Conservation (phyloP, 768 basidiomycete genomes). For the Mycena indigotica region DNA sequence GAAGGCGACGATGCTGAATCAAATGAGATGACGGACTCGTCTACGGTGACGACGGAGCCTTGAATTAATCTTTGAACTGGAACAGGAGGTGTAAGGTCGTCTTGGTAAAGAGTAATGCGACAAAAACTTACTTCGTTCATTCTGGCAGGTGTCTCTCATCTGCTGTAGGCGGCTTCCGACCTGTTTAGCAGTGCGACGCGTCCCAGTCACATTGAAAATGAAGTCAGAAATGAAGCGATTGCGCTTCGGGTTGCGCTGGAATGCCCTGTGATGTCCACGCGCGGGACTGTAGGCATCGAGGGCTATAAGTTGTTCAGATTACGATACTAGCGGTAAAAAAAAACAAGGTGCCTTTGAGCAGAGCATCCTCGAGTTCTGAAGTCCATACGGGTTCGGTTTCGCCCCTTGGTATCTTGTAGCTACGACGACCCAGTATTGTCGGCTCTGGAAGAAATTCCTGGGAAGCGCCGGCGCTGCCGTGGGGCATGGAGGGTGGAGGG, state of each 20-base stretch:
- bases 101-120: neutral
- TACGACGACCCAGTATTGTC: slow-evolving; percentile 44
- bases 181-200: slow-evolving; percentile 64
- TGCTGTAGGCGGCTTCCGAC: slow-evolving; percentile 73
- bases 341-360: slow-evolving; percentile 54
- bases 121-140: slow-evolving; percentile 46
- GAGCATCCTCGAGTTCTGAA: slow-evolving; percentile 57
- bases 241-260: slow-evolving; percentile 65
- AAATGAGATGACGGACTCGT: neutral
- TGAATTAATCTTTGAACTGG: slow-evolving; percentile 28
- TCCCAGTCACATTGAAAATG: slow-evolving; percentile 57
- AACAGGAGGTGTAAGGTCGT: neutral
- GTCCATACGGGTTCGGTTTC: slow-evolving; percentile 64
- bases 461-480: neutral
- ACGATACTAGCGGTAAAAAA: neutral
- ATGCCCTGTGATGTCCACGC: slow-evolving; percentile 45
- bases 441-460: neutral
- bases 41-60: slow-evolving; percentile 17
- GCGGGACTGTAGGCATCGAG: slow-evolving; percentile 59
- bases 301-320: slow-evolving; percentile 34
- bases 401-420: slow-evolving; percentile 58
- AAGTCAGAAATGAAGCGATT: slow-evolving; percentile 69
- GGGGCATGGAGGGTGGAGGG: neutral
- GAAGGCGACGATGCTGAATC: slow-evolving; percentile 1
- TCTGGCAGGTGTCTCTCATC: slow-evolving; percentile 61